Evolutionary conservation across 164 flowering plant genomes (phyloP).

Genomic region (Stephania cephalantha): DNA sequence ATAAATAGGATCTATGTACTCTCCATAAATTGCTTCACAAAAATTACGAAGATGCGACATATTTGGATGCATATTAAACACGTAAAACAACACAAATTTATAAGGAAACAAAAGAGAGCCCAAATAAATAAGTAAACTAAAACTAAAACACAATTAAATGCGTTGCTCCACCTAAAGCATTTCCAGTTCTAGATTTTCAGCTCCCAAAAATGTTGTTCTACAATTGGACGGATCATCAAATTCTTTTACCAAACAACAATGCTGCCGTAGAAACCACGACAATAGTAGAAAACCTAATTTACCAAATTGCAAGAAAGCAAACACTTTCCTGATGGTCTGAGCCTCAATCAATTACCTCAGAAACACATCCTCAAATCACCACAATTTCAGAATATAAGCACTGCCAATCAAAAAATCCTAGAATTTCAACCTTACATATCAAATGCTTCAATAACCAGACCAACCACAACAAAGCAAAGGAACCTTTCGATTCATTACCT

Average conservation of each 20-base stretch:
- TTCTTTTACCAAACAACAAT: not conserved
- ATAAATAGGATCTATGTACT: not conserved
- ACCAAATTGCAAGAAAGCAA: not conserved
- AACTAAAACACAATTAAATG: too few species aligned
- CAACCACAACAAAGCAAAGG: not conserved
- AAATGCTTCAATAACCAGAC: not conserved
- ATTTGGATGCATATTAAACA: not conserved
- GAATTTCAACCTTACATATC: not conserved
- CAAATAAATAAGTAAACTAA: not conserved
- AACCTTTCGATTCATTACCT: constrained; percentile 36
- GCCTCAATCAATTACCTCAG: not conserved
- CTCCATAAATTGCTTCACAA: not conserved
- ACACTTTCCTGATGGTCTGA: not conserved
- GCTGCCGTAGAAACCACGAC: not conserved
- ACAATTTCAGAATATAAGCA: not conserved
- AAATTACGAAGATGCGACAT: not conserved
- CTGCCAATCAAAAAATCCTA: not conserved
- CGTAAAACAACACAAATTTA: not conserved
- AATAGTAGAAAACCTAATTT: not conserved
- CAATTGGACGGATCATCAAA: too few species aligned
- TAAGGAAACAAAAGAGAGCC: not conserved
- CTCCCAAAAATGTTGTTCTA: not conserved
- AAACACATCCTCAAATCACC: not conserved
- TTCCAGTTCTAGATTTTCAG: too few species aligned
- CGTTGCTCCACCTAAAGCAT: too few species aligned